Percentiles rank a stretch among this genome's conserved stretches.
Conservation (phyloP, 306 rosid genomes). For the Calophaca sinica region DNA sequence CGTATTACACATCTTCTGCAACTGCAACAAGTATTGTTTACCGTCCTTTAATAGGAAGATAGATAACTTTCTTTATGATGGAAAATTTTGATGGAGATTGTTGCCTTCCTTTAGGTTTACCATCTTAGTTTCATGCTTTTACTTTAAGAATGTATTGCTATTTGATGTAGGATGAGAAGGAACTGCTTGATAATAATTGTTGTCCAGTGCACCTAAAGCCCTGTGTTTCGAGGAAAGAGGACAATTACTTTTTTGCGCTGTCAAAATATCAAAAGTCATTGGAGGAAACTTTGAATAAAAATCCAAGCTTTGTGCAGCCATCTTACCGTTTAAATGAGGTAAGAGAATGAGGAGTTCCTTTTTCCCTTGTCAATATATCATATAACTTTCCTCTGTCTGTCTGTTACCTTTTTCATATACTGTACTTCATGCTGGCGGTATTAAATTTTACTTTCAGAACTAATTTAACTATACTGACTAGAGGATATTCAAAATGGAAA, state of each 20-base stretch:
- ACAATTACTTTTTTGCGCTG: slow-evolving; percentile 88
- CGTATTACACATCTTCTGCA: background rate
- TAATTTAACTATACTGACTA: too few relatives aligned
- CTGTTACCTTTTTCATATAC: slow-evolving; percentile 1
- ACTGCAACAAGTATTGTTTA: background rate
- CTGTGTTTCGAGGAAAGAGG: slow-evolving; percentile 90
- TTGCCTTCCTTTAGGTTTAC: slow-evolving; percentile 30
- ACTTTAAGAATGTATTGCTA: slow-evolving; percentile 31
- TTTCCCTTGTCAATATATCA: slow-evolving; percentile 25
- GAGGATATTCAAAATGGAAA: slow-evolving; percentile 30
- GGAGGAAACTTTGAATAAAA: slow-evolving; percentile 73
- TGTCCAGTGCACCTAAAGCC: slow-evolving; percentile 94
- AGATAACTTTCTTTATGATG: slow-evolving; percentile 21
- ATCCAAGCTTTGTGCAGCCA: slow-evolving; percentile 89
- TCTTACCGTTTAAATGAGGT: slow-evolving; percentile 88
- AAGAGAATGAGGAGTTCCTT: slow-evolving; percentile 37
- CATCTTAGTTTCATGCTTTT: slow-evolving; percentile 30
- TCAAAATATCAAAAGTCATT: slow-evolving; percentile 80
- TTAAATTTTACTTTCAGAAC: slow-evolving; percentile 30
- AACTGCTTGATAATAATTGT: slow-evolving; percentile 77
- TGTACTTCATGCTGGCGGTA: slow-evolving; percentile 23
- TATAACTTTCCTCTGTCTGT: background rate
- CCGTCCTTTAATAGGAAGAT: slow-evolving; percentile 5
- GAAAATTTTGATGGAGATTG: slow-evolving; percentile 26
- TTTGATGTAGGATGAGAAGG: slow-evolving; percentile 85